These are phyloP conservation scores for Russula vinacea DNA, from an alignment of 768 basidiomycete genomes.

Conservation along the genomic window DNA sequence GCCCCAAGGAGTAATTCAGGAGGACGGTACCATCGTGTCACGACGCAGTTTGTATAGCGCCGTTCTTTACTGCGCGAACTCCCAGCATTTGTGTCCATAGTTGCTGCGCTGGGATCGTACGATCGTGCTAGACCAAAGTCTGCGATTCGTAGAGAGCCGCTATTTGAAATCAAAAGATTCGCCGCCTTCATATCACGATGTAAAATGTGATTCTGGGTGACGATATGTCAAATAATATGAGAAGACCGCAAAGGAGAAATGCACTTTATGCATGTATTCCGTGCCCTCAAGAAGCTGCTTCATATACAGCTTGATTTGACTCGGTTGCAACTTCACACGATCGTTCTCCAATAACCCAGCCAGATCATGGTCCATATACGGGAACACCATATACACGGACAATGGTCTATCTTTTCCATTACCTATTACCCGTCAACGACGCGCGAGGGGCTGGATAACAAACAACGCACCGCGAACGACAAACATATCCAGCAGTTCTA, in stretches of 20 bases:
- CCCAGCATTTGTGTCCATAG: slow-evolving; percentile 37
- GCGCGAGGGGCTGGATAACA: slow-evolving; percentile 8
- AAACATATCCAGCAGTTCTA: slow-evolving; percentile 91
- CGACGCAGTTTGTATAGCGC: slow-evolving; percentile 93
- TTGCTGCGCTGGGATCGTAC: slow-evolving; percentile 53
- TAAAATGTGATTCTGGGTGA: slow-evolving; percentile 80
- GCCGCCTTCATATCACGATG: slow-evolving; percentile 99
- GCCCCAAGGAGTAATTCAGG: slow-evolving; percentile 90
- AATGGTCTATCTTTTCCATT: slow-evolving; percentile 62
- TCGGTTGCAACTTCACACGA: slow-evolving; percentile 74
- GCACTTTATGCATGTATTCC: slow-evolving; percentile 90
- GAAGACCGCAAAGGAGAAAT: slow-evolving; percentile 34
- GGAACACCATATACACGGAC: slow-evolving; percentile 97
- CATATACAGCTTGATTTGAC: slow-evolving; percentile 94
- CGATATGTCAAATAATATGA: slow-evolving; percentile 20
- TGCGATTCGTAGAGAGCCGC: slow-evolving; percentile 81
- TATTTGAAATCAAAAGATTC: slow-evolving; percentile 88
- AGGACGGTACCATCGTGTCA: slow-evolving; percentile 92
- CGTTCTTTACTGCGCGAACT: slow-evolving; percentile 51
- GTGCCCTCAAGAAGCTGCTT: slow-evolving; percentile 95
- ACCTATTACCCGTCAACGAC: slow-evolving; percentile 40
- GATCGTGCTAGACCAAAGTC: slow-evolving; percentile 95
- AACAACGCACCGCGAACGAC: slow-evolving; percentile 65
- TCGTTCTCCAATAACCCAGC: slow-evolving; percentile 93
- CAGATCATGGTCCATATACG: slow-evolving; percentile 99